phyloP scores from a whole-genome alignment of 495 filamentous ascomycete genomes.

The Daldinia childiae region DNA sequence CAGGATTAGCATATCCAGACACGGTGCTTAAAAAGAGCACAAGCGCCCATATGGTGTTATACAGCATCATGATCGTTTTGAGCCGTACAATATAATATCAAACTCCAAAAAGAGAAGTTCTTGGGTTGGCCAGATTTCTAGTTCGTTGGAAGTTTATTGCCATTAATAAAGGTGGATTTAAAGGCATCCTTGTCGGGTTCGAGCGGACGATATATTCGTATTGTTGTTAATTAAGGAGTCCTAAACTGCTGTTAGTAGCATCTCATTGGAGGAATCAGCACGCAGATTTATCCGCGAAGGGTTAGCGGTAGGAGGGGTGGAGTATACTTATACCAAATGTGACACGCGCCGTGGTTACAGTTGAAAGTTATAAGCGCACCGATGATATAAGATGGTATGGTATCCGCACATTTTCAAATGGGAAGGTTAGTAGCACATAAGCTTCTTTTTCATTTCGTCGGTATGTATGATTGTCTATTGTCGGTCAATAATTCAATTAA shows the following conservation, averaged over 20 bases:
- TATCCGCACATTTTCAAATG: background rate
- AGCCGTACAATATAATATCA: background rate
- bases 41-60: background rate
- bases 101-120: constrained; percentile 9
- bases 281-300: constrained; percentile 15
- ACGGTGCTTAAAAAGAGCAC: constrained; percentile 25
- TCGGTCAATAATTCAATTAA: background rate
- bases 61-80: background rate
- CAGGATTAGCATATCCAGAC: constrained; percentile 59
- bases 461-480: background rate
- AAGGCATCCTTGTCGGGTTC: background rate
- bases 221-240: constrained; percentile 15
- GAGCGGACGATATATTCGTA: constrained; percentile 1
- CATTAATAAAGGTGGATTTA: constrained; percentile 7
- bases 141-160: background rate
- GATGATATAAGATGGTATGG: background rate
- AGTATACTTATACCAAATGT: background rate
- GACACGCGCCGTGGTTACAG: background rate
- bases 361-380: constrained; percentile 8
- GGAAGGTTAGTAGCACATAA: background rate
- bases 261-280: constrained; percentile 33
- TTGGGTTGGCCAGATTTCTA: background rate
- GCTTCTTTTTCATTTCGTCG: background rate
- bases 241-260: background rate
- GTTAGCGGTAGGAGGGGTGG: constrained; percentile 21